These are phyloP conservation scores for Mycena vulgaris DNA, from an alignment of 768 basidiomycete species.

Conservation along the genomic window DNA sequence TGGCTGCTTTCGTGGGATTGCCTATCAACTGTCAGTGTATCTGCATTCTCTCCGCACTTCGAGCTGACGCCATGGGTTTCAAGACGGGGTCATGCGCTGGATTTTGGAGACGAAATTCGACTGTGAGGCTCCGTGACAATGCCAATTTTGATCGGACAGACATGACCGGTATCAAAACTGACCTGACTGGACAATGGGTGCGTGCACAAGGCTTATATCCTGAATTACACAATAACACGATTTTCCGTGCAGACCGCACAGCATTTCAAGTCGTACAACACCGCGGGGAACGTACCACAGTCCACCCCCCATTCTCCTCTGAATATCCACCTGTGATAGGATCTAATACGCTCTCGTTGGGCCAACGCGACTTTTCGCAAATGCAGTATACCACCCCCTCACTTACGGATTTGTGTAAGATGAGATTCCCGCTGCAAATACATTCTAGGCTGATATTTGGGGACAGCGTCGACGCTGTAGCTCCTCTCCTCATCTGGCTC, in stretches of 20 bases:
- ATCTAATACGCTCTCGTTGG: constrained; percentile 1
- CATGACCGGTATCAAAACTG: background rate
- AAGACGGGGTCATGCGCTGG: constrained; percentile 7
- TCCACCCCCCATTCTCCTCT: too few species aligned
- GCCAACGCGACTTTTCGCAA: background rate
- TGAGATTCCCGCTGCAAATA: too few species aligned
- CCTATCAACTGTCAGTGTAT: background rate
- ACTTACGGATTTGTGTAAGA: constrained; percentile 3
- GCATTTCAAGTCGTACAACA: constrained; percentile 20
- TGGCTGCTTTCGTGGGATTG: background rate
- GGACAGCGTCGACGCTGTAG: background rate
- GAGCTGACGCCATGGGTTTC: too few species aligned
- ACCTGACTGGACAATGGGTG: background rate
- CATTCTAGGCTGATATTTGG: too few species aligned
- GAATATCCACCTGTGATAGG: background rate
- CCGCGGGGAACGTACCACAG: background rate
- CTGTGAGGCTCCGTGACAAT: too few species aligned
- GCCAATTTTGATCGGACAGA: too few species aligned
- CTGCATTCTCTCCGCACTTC: too few species aligned
- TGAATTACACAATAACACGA: too few species aligned
- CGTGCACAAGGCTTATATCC: too few species aligned
- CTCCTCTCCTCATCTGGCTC: background rate
- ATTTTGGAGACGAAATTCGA: constrained; percentile 1
- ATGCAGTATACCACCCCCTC: background rate
- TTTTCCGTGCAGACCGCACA: background rate